Evolutionary conservation across 495 filamentous ascomycete species (phyloP), one percentile per base, ranked within the genome.

Genomic region (Recurvomyces mirabilis): DNA sequence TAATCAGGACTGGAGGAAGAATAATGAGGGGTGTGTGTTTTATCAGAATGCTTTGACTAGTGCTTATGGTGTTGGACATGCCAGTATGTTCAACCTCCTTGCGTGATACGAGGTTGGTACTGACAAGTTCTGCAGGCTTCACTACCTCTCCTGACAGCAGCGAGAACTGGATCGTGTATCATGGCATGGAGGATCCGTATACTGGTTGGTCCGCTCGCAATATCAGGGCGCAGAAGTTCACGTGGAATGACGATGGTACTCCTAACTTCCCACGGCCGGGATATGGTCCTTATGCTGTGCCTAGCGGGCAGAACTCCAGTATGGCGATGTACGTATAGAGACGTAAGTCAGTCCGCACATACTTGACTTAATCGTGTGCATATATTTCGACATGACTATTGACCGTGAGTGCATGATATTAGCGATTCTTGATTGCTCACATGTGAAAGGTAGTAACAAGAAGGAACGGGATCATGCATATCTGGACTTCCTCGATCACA

Each of bases 81-180:
- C 69, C 9, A 68, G 63, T 45, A 30, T 3, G 39, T 42, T 26
- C 4, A 26, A 35, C 9, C 6, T 10, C 15, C 15, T 10, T 18
- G 2, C 3, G 15, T 30, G 15, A 23, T 30, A 14, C 20, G 10
- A 11, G 26, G 20, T 3, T 15, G 10, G 3, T 4, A 26, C 39
- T 42, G 39, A 42, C 37, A 24, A n/a, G 18, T 11, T 15, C 2
- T 21, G 4, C 14, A 42, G 39, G 26, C 15, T 73, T 66, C 42
- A 60, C 55, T 18, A 65, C 60, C 25, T 68, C 64, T 21, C 65
- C 66, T 0, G 68, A 71, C 48, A 65, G 65, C 2, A 62, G 36
- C 1, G 68, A 71, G 51, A 53, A 65, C 37, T 73, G 64, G 47
- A 65, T 71, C 23, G 66, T 73, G 1, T 73, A 73, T 46, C 69